These are phyloP conservation scores for Aspergillus ustus DNA, from an alignment of 2,329 filamentous ascomycete genomes.

Conservation along the genomic window DNA sequence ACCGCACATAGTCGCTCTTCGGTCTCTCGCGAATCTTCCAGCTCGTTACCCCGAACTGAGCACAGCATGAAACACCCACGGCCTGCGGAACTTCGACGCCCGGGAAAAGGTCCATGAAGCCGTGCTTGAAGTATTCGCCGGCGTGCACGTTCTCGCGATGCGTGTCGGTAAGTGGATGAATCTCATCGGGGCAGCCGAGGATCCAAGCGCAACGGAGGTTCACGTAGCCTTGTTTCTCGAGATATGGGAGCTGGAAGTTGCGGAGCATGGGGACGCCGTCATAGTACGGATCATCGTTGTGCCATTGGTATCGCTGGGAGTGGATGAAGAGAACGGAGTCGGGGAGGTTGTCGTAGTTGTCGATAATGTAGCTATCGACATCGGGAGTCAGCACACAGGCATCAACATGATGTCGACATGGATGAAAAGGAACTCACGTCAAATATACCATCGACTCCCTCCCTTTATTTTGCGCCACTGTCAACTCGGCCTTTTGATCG, in stretches of 20 bases:
- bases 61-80: slow-evolving; percentile 59
- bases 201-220: slow-evolving; percentile 60
- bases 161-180: slow-evolving; percentile 50
- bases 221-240: slow-evolving; percentile 57
- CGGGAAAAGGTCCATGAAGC: slow-evolving; percentile 56
- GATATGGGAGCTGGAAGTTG: slow-evolving; percentile 54
- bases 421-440: slow-evolving; percentile 36
- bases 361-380: slow-evolving; percentile 45
- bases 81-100: slow-evolving; percentile 44
- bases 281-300: slow-evolving; percentile 59
- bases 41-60: slow-evolving; percentile 58
- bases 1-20: slow-evolving; percentile 54
- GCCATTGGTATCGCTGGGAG: slow-evolving; percentile 47
- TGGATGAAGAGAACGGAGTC: slow-evolving; percentile 49
- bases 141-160: slow-evolving; percentile 53
- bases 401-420: not conserved
- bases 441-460: slow-evolving; percentile 51
- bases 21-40: slow-evolving; percentile 52
- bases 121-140: slow-evolving; percentile 54
- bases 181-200: slow-evolving; percentile 57
- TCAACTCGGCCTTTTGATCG: slow-evolving; percentile 52
- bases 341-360: slow-evolving; percentile 47
- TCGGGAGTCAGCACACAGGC: not conserved
- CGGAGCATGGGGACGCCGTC: slow-evolving; percentile 55
- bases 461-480: slow-evolving; percentile 52